Percentiles rank a stretch among this genome's conserved stretches.
Evolutionary conservation across 306 rosid species (phyloP).

Genomic region (Alnus glutinosa): DNA sequence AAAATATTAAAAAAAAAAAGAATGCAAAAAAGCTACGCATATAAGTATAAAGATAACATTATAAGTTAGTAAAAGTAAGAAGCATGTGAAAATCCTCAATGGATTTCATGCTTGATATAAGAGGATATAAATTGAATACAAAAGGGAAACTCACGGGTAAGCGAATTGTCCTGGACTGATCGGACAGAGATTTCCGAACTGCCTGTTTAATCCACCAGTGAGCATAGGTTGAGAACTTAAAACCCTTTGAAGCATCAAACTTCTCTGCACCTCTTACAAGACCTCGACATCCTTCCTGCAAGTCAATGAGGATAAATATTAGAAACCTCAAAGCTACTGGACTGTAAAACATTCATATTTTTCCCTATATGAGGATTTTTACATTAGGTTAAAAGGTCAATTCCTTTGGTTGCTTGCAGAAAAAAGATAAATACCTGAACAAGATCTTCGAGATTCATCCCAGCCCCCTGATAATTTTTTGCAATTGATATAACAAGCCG

Average conservation of each 20-base stretch:
- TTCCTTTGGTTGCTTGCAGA: background rate
- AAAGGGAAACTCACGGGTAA: slow-evolving; percentile 69
- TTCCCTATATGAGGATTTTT: background rate
- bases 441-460: slow-evolving; percentile 95
- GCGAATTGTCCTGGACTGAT: slow-evolving; percentile 90
- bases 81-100: too few species aligned
- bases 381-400: background rate
- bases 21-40: slow-evolving; percentile 18
- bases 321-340: slow-evolving; percentile 21
- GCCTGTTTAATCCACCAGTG: slow-evolving; percentile 99
- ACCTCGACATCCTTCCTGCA: slow-evolving; percentile 96
- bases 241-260: slow-evolving; percentile 95
- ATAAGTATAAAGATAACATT: background rate
- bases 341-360: slow-evolving; percentile 11
- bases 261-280: slow-evolving; percentile 89
- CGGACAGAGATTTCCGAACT: slow-evolving; percentile 83
- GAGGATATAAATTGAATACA: slow-evolving; percentile 5
- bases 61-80: slow-evolving; percentile 18
- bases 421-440: slow-evolving; percentile 71
- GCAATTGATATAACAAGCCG: slow-evolving; percentile 97
- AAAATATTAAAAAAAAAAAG: slow-evolving; percentile 20
- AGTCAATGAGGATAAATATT: slow-evolving; percentile 21
- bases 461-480: slow-evolving; percentile 83
- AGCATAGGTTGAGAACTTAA: slow-evolving; percentile 97
- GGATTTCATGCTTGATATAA: background rate